A percentile compares a stretch with the other conserved stretches of the same genome.
Conservation (phyloP, 1,284 basidiomycete species). For the Ustilago tritici region DNA sequence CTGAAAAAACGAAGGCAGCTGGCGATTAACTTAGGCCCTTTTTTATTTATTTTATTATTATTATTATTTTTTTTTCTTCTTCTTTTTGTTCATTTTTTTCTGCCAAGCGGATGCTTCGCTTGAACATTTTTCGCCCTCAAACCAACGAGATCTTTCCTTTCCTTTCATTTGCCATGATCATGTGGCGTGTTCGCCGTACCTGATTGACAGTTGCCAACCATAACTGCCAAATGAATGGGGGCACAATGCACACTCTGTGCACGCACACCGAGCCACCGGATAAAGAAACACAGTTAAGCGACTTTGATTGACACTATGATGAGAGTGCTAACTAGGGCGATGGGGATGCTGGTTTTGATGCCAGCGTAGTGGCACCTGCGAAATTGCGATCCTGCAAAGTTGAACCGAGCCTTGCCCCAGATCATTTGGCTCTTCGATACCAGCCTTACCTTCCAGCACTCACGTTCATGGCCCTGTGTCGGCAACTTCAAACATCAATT, state of each 20-base stretch:
- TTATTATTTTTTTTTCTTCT: too few relatives aligned
- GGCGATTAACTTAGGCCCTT: too few relatives aligned
- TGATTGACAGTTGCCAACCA: neutral
- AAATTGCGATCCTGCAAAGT: too few relatives aligned
- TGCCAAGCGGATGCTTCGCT: slow-evolving; percentile 1
- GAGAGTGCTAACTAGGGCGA: neutral
- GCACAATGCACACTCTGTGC: neutral
- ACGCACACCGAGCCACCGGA: neutral
- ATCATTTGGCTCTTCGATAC: too few relatives aligned
- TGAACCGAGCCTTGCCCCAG: too few relatives aligned
- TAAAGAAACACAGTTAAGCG: neutral
- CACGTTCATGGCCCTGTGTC: slow-evolving; percentile 4
- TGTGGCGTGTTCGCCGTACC: too few relatives aligned
- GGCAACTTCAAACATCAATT: slow-evolving; percentile 2
- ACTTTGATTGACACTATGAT: neutral
- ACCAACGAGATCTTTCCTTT: too few relatives aligned
- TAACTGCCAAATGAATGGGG: neutral
- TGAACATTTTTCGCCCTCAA: neutral
- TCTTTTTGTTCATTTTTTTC: neutral
- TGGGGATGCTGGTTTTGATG: too few relatives aligned
- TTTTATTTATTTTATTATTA: too few relatives aligned
- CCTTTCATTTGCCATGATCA: too few relatives aligned
- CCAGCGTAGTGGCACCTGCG: too few relatives aligned
- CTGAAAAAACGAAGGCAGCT: too few relatives aligned
- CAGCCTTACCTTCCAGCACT: slow-evolving; percentile 6